Evolutionary conservation across 2,329 filamentous ascomycete genomes (phyloP), one percentile per base, ranked within the genome.

Genomic region (Ceratocystis albifundus): DNA sequence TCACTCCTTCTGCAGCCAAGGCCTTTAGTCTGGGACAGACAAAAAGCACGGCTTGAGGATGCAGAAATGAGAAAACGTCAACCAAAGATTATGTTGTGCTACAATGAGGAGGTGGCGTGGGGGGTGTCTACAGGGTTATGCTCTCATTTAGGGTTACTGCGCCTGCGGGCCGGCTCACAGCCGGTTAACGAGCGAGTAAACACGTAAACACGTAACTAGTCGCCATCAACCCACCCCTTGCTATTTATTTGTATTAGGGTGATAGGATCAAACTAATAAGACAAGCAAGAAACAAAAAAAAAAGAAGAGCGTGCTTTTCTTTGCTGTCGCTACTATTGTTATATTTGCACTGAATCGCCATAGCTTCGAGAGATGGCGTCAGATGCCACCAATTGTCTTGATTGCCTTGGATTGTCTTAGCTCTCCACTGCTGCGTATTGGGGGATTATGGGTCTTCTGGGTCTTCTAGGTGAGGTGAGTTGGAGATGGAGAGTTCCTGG

Each of bases 331-430:
- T 41, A 41, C 36, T 4, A 12, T 12, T 41, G 36, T 12, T 41
- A 15, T 15, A 41, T 41, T 41, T 12, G 12, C 36, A 4, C 36
- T 36, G 63, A 55, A 46, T 57, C 63, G 63, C 48, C 48, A 65
- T 65, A 25, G 6, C 36, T 10, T 15, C 2, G n/a, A 2, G 25
- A 22, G 7, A 59, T 65, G 63, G 63, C 63, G 50, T 65, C 50
- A 65, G 32, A 57, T 20, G 32, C 22, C 32, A 25, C 63, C 50
- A 65, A 59, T 45, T 59, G 63, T 65, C 63, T 65, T 44, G 50
- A 36, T 10, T 36, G 32, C 10, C 32, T 36, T 36, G 5, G 5
- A 36, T 36, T 36, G 36, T 41, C 36, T 41, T 41, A 41, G 36
- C 36, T 3, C 32, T 3, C 36, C 36, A 12, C 36, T 17, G 10